Percentiles rank a stretch among this genome's conserved stretches.
Evolutionary conservation across 495 filamentous ascomycete genomes (phyloP).

Genomic region (Penicillium simplicissimum): DNA sequence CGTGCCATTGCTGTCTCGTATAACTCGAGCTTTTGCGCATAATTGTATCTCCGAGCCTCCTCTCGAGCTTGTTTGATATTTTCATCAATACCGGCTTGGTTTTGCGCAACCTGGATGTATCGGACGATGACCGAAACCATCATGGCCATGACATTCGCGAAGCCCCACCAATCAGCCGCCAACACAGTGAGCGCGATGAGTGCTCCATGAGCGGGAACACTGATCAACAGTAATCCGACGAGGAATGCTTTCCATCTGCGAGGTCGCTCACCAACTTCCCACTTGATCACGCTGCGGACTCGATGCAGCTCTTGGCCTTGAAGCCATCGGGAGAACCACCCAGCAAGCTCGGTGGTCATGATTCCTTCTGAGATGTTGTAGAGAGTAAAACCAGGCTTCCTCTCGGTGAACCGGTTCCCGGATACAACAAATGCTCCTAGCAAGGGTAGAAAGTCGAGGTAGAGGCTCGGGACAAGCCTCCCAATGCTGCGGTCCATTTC

Average conservation of each 20-base stretch:
- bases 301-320: slow-evolving; percentile 11
- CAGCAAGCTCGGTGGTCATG: slow-evolving; percentile 16
- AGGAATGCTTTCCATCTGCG: background rate
- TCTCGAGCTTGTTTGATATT: background rate
- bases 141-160: slow-evolving; percentile 20
- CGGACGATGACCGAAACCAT: slow-evolving; percentile 14
- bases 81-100: slow-evolving; percentile 12
- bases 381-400: slow-evolving; percentile 12
- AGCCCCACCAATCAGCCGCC: slow-evolving; percentile 19
- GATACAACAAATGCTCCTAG: slow-evolving; percentile 17
- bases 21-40: background rate
- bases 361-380: slow-evolving; percentile 20
- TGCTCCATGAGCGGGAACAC: background rate
- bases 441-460: slow-evolving; percentile 17
- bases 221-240: background rate
- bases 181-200: slow-evolving; percentile 13
- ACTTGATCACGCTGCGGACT: slow-evolving; percentile 12
- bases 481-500: slow-evolving; percentile 18
- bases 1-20: background rate
- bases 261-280: slow-evolving; percentile 7
- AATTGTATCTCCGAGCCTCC: background rate
- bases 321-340: slow-evolving; percentile 23
- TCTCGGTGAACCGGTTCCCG: slow-evolving; percentile 11
- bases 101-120: slow-evolving; percentile 10
- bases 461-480: slow-evolving; percentile 12